These are phyloP conservation scores for Termitomyces sp. DNA, from an alignment of 768 basidiomycete species.

Conservation along the genomic window DNA sequence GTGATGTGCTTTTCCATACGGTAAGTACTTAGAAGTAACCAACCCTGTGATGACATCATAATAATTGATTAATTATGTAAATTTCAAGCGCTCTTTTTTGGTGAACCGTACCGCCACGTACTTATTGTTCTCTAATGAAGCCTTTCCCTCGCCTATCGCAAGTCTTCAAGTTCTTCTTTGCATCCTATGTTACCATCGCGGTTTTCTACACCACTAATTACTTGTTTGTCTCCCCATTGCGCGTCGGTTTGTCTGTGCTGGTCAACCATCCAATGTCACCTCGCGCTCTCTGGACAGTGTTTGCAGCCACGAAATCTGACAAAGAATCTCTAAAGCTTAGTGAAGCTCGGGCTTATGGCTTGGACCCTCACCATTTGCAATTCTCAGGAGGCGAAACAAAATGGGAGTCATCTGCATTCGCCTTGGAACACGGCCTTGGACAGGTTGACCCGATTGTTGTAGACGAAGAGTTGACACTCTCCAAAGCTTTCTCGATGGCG, in stretches of 20 bases:
- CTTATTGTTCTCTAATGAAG: neutral
- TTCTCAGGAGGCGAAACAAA: conserved; percentile 15
- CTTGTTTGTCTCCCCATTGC: conserved; percentile 29
- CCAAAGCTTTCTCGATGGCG: conserved; percentile 63
- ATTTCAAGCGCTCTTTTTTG: too few relatives aligned
- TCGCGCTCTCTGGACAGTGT: conserved; percentile 15
- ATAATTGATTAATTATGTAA: too few relatives aligned
- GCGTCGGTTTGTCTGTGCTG: conserved; percentile 19
- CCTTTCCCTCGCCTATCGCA: conserved; percentile 13
- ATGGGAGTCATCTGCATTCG: conserved; percentile 29
- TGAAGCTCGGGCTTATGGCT: conserved; percentile 9
- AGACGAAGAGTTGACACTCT: conserved; percentile 49
- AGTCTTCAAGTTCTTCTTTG: conserved; percentile 20
- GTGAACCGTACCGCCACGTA: too few relatives aligned
- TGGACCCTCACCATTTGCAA: conserved; percentile 10
- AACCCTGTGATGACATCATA: too few relatives aligned
- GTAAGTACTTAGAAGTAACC: too few relatives aligned
- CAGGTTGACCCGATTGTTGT: conserved; percentile 27
- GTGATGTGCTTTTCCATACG: neutral
- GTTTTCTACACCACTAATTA: conserved; percentile 40
- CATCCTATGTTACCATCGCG: conserved; percentile 31
- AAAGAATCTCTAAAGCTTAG: conserved; percentile 1
- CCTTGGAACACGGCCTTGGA: conserved; percentile 28
- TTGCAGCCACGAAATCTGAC: neutral
- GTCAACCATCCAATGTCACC: conserved; percentile 17